Percentiles rank a stretch among this genome's conserved stretches.
These are phyloP conservation scores for Pseudozyma thailandica DNA, from an alignment of 1,284 basidiomycete species.

Conservation along the genomic window DNA sequence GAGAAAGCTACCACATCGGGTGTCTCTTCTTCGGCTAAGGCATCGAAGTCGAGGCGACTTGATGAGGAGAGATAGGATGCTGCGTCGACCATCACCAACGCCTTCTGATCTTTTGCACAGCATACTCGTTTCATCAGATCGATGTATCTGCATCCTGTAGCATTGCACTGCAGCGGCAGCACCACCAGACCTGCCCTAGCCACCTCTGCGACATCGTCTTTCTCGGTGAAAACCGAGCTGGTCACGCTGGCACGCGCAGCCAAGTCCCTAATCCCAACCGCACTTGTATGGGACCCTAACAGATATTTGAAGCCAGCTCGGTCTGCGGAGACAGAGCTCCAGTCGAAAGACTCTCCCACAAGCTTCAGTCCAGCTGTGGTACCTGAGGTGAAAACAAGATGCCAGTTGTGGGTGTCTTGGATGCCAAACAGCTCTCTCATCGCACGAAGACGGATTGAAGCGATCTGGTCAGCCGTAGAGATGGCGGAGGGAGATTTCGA, in stretches of 20 bases:
- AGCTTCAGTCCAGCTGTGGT: conserved; percentile 53
- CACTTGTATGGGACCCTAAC: conserved; percentile 50
- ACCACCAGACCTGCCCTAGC: conserved; percentile 22
- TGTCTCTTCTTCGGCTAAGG: conserved; percentile 7
- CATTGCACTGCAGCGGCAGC: conserved; percentile 58
- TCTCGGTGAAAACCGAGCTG: conserved; percentile 7
- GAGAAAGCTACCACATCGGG: conserved; percentile 56
- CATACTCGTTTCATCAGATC: conserved; percentile 24
- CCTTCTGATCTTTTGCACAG: conserved; percentile 2
- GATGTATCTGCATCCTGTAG: conserved; percentile 45
- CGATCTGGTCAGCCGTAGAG: conserved; percentile 53
- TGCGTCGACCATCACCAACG: conserved; percentile 47
- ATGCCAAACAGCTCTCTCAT: conserved; percentile 62
- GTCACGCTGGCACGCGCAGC: conserved; percentile 15
- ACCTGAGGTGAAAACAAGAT: conserved; percentile 54
- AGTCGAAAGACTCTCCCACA: conserved; percentile 52
- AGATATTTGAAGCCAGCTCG: conserved; percentile 31
- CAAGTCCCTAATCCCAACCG: conserved; percentile 49
- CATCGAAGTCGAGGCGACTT: conserved; percentile 13
- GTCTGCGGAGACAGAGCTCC: neutral
- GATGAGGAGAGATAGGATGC: conserved; percentile 56
- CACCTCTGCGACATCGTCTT: neutral
- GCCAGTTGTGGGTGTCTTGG: conserved; percentile 41
- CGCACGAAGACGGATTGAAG: conserved; percentile 47
- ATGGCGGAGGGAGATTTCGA: conserved; percentile 59